Evolutionary conservation across 495 filamentous ascomycete genomes (phyloP), one percentile per base, ranked within the genome.

Genomic region (Lophiostoma macrostomum): DNA sequence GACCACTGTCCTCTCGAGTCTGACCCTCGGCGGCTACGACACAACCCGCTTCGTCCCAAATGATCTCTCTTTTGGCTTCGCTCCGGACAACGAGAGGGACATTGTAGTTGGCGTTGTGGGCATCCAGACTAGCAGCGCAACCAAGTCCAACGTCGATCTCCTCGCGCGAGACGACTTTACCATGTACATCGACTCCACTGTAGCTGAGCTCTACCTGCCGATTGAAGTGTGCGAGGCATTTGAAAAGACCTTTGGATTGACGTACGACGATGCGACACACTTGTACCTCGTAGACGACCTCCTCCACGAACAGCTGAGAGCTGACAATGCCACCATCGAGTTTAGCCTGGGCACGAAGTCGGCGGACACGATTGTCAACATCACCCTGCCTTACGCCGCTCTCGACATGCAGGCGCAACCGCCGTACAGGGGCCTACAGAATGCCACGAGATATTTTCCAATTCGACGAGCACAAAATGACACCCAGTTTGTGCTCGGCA

Each of bases 11-110:
- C 71, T 75, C 36, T 73, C 70, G n/a, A 76, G 74, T 40, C 64
- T 83, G 12, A 79, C 78, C 5, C 72, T 83, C 29, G 79, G 78
- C 6, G 80, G 80, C 4, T 80, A 80, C 54, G 79, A 83, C 58
- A 50, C 68, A 3, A 73, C 76, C 1, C 67, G 74, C 14, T 80
- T 78, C 58, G 63, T 63, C 7, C 67, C 74, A 5, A 80, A 78
- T 55, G 54, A 73, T 30, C 51, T 76, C 22, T 68, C 68, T 5
- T 77, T 81, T 48, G 65, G 61, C 10, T 76, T 81, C 66, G 71
- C 71, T 1, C 67, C 65, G 0, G 75, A 80, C 54, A 60, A 71
- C 25, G 68, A 72, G 28, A 67, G 76, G 8, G 76, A 80, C 47
- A 52, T 82, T 8, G 69, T 78, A 5, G 73, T 81, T 5, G 67